These are phyloP conservation scores for Metarhizium anisopliae DNA, from an alignment of 2,329 filamentous ascomycete genomes.

Conservation along the genomic window DNA sequence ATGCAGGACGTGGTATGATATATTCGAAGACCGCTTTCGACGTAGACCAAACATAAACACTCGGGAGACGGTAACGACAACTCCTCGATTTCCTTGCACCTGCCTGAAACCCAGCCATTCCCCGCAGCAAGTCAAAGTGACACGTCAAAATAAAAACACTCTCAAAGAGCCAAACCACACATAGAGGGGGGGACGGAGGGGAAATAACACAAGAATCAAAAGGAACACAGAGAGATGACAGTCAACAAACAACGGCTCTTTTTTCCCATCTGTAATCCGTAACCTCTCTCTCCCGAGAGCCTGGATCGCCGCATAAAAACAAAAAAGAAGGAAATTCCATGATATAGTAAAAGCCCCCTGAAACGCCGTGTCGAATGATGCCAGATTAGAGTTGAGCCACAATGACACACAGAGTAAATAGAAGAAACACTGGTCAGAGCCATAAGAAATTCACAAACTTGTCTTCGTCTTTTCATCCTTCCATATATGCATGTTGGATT, in stretches of 20 bases:
- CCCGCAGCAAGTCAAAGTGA: neutral
- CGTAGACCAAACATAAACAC: slow-evolving; percentile 4
- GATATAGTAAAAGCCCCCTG: slow-evolving; percentile 26
- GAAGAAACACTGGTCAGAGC: slow-evolving; percentile 15
- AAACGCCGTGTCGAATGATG: slow-evolving; percentile 32
- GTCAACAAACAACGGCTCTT: slow-evolving; percentile 14
- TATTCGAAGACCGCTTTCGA: slow-evolving; percentile 4
- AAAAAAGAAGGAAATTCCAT: slow-evolving; percentile 16
- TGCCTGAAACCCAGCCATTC: neutral
- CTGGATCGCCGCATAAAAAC: slow-evolving; percentile 26
- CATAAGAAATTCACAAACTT: slow-evolving; percentile 3
- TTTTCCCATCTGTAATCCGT: slow-evolving; percentile 20
- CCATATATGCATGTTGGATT: neutral
- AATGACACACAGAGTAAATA: slow-evolving; percentile 11
- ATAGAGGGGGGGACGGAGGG: neutral
- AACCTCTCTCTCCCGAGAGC: slow-evolving; percentile 16
- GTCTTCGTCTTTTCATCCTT: slow-evolving; percentile 1
- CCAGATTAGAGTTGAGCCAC: slow-evolving; percentile 27
- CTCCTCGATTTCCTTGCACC: neutral
- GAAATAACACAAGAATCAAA: slow-evolving; percentile 3
- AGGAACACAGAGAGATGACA: slow-evolving; percentile 5
- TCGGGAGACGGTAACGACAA: neutral
- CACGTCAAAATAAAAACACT: neutral
- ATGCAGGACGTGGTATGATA: slow-evolving; percentile 3
- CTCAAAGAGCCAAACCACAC: neutral